Evolutionary conservation across 2,329 filamentous ascomycete genomes (phyloP), one percentile per base, ranked within the genome.

Genomic region (Stachybotrys chartarum): DNA sequence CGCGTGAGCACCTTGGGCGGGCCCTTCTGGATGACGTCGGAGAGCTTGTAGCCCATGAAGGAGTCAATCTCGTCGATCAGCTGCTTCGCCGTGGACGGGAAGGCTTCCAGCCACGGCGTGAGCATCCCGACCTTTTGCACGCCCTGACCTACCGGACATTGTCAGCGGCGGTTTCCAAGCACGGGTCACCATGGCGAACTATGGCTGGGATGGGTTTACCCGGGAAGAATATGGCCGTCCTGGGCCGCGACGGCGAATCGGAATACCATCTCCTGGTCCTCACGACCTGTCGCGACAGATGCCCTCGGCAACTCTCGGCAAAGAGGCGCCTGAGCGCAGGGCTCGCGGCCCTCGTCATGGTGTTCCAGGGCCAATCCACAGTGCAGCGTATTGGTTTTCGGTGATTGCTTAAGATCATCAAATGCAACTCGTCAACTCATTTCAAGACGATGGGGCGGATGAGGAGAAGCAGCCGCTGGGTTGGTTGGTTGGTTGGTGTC

Each of bases 71-170:
- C 88, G 61, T 96, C 85, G 59, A 96, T 74, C 54, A 96, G 81
- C n/a, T 84, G 83, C 48, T 80, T 80, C 30, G 88, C 86, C 31
- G 89, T 95, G 54, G 75, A 71, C 12, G 93, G 93, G 69, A 97
- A 97, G 56, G 87, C 86, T 65, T 91, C 84, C 62, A 95, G 78
- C 91, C 93, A 97, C 49, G 90, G 86, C 39, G 80, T 83, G 56
- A 90, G 79, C 91, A 96, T 96, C 71, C 90, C 90, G 53, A 95
- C 88, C 67, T 89, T 86, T 70, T 96, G 91, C 17, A 95, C 91
- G 62, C 91, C 91, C 74, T 96, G 91, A 64, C 90, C 90, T 92
- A 65, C 3, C 54, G 35, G 11, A 16, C 49, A 30, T 32, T 51
- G 30, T 35, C 30, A 51, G 47, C 18, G 7, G n/a, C 7, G 5